Conservation (phyloP, 2,329 filamentous ascomycete species). For the Aphanocladium album region DNA sequence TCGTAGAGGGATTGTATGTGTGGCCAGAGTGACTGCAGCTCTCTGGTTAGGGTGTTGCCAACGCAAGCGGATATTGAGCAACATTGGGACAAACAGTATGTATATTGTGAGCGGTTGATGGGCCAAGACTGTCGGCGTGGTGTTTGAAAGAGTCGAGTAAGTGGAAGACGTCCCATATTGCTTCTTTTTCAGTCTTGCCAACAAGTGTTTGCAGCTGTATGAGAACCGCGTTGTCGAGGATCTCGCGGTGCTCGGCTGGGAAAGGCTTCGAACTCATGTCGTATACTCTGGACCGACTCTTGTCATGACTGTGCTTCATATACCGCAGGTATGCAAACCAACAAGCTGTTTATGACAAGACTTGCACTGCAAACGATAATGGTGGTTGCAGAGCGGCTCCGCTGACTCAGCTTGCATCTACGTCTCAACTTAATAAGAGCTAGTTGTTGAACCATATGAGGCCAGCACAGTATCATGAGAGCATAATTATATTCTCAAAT, state of each 20-base stretch:
- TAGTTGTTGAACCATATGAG: too few species aligned
- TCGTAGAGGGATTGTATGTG: background rate
- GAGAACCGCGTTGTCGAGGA: background rate
- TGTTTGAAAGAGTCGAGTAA: constrained; percentile 3
- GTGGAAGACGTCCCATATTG: constrained; percentile 6
- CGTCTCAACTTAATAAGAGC: too few species aligned
- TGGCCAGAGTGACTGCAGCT: background rate
- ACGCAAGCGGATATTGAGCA: background rate
- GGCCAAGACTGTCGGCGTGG: background rate
- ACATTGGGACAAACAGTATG: background rate
- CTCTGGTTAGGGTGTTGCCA: background rate
- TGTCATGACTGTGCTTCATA: too few species aligned
- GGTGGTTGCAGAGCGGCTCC: too few species aligned
- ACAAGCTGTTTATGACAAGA: too few species aligned
- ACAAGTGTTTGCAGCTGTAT: background rate
- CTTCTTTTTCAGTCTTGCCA: background rate
- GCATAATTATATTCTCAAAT: too few species aligned
- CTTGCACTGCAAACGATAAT: too few species aligned
- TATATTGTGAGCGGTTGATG: background rate
- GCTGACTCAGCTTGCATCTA: too few species aligned
- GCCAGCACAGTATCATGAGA: too few species aligned
- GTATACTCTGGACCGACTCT: too few species aligned
- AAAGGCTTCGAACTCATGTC: background rate
- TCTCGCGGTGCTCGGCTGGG: background rate
- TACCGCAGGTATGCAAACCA: too few species aligned